These are phyloP conservation scores for Leucosporidium yakuticum DNA, from an alignment of 768 basidiomycete species.

Conservation along the genomic window DNA sequence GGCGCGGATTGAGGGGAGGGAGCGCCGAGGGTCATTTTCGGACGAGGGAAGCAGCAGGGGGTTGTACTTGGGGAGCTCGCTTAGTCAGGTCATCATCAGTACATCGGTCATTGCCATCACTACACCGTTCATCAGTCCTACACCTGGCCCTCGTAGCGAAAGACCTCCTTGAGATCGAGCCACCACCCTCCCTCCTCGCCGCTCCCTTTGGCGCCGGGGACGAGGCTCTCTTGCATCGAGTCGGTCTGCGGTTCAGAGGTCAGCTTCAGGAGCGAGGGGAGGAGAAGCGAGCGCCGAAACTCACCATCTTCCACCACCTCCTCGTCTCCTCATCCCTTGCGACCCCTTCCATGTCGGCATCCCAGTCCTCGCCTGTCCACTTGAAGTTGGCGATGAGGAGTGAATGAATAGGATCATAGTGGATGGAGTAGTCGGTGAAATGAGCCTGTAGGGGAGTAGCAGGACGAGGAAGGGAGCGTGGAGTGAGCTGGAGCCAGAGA, in stretches of 20 bases:
- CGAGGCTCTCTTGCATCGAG: not conserved
- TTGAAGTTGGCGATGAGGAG: constrained; percentile 9
- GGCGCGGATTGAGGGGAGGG: no score
- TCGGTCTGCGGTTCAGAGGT: not conserved
- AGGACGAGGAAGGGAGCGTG: no score
- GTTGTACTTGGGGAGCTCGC: no score
- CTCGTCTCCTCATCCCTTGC: not conserved
- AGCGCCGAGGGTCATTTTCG: no score
- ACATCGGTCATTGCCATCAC: no score
- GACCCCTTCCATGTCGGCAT: constrained; percentile 3
- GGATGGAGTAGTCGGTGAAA: constrained; percentile 6
- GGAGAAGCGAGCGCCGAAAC: no score
- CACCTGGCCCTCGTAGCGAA: constrained; percentile 1
- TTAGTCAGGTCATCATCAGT: no score
- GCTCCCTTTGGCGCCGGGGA: not conserved
- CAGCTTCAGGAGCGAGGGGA: no score
- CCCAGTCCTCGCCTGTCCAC: not conserved
- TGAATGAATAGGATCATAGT: not conserved
- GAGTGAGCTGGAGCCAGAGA: not conserved
- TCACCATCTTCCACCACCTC: constrained; percentile 2
- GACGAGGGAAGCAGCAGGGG: no score
- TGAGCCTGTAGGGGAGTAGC: not conserved
- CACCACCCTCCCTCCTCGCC: not conserved
- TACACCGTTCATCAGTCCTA: no score
- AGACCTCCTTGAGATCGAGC: not conserved